Base-by-base conservation (phyloP, 2,329 filamentous ascomycete genomes). In the Furcasterigmium sp. region DNA sequence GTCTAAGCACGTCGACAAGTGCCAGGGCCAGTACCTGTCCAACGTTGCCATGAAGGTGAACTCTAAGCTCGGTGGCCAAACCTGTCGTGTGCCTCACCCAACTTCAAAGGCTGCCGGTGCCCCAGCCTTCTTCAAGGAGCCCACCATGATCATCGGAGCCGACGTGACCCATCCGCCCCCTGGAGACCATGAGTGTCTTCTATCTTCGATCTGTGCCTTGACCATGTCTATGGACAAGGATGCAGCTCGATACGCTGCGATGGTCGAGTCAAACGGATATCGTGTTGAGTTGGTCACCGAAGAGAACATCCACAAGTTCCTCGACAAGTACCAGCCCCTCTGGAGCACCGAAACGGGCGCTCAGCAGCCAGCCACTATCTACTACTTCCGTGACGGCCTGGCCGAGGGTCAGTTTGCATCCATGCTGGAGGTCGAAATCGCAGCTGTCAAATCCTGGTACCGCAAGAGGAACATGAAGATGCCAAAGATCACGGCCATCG, bases 31-130 rank as follows among this genome's bases (percentile, higher is more conserved):
- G 56, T 97, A 97, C 64, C 85, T 87, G 56, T 93, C 87, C 1
- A 98, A 98, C 49, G 89, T 98, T 0, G 78, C 82, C 50, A 93
- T 98, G 88, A 98, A 98, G 69, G 82, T 98, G 51, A 97, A 98
- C 55, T 86, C 88, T 4, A 98, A 98, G 69, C 76, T 98, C 3
- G 93, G 93, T 13, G 93, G 93, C 6, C 76, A 80, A 0, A 96
- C 89, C 1, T 82, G 69, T 41, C 71, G 61, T 36, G 58, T 68
- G 8, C 48, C 56, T 29, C 58, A 49, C 41, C 63, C 55, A 1
- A 15, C 26, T 1, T 36, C 42, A 11, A 45, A 39, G 20, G 40
- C 39, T 6, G 15, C 32, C 13, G 36, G 64, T 18, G 56, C 62
- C 39, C 56, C 62, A 38, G 39, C 59, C 3, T 72, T 70, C 48